Percentiles rank a stretch among this genome's conserved stretches.
phyloP scores from a whole-genome alignment of 768 basidiomycete species.

The Pisolithus albus region DNA sequence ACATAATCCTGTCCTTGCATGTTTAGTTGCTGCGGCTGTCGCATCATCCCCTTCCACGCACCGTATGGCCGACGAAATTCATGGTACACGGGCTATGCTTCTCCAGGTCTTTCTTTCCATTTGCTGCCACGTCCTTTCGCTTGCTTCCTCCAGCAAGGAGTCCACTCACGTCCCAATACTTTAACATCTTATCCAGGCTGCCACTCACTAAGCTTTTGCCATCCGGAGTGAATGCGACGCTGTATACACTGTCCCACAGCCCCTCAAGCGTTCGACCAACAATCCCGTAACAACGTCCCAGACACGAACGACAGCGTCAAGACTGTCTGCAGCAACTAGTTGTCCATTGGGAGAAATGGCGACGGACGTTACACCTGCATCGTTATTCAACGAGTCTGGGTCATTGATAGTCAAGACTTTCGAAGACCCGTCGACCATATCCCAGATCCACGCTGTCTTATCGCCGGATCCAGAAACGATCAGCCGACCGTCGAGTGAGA shows the following conservation, averaged over 20 bases:
- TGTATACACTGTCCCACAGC: slow-evolving; percentile 84
- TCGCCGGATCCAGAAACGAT: slow-evolving; percentile 87
- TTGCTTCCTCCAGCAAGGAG: slow-evolving; percentile 23
- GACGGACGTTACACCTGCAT: slow-evolving; percentile 73
- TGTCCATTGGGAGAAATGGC: slow-evolving; percentile 71
- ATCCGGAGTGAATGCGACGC: slow-evolving; percentile 89
- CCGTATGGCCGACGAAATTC: slow-evolving; percentile 88
- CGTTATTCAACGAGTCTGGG: slow-evolving; percentile 41
- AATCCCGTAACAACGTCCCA: slow-evolving; percentile 67
- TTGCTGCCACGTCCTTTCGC: slow-evolving; percentile 30
- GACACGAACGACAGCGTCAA: slow-evolving; percentile 73
- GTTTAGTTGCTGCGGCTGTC: slow-evolving; percentile 1
- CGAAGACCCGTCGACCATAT: slow-evolving; percentile 36
- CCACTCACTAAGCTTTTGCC: slow-evolving; percentile 85
- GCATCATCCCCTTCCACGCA: slow-evolving; percentile 23
- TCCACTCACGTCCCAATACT: slow-evolving; percentile 70
- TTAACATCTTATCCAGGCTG: slow-evolving; percentile 82
- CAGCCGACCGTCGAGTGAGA: slow-evolving; percentile 76
- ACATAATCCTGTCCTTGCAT: slow-evolving; percentile 52
- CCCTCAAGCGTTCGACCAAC: slow-evolving; percentile 64
- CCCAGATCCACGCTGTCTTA: slow-evolving; percentile 69
- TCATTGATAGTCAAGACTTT: slow-evolving; percentile 37
- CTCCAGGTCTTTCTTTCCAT: slow-evolving; percentile 45
- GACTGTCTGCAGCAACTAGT: slow-evolving; percentile 58
- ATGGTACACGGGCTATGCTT: slow-evolving; percentile 58